Evolutionary conservation across 345 rosid genomes (phyloP), one percentile per base, ranked within the genome.

Genomic region (Iberis pinnata): DNA sequence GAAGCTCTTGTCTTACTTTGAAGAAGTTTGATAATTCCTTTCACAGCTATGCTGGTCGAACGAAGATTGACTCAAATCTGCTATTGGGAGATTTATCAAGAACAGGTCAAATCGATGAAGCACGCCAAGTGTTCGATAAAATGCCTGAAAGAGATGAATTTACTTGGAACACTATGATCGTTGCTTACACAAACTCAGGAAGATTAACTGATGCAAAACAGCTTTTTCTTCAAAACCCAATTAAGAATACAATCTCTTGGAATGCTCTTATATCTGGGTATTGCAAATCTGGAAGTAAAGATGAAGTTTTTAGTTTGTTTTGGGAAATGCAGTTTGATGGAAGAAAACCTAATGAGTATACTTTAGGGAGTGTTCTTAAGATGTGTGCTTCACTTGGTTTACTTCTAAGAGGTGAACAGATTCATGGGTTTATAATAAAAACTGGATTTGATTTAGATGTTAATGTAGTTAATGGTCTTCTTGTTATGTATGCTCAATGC

Each of bases 101-200:
- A 61, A 60, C 68, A 6, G 84, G 95, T 53, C 74, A 75, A 14
- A 45, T 76, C 17, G 65, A 80, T 33, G 95, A 80, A 9, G 95
- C 93, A 4, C 86, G 83, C 66, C 68, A 73, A 12, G 1, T 84
- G 85, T 87, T 82, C 75, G 89, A 84, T 36, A 63, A 73, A 79
- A 80, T 84, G 81, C 68, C 69, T 7, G 75, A 78, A 0, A 77
- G 72, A 54, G 95, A 87, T 33, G 81, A 81, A 44, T 84, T 76
- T 65, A 43, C 95, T 0, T 88, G 96, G 96, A 92, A 92, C 71
- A 84, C 88, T 2, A 80, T 92, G 81, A 66, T 84, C 37, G 73
- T 80, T 48, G 95, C 81, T 43, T 92, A 83, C 70, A 79, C 89
- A 17, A 56, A 27, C 41, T 79, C 81, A 4, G 88, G 98, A 9